phyloP scores from a whole-genome alignment of 176 grass and related monocot genomes.

The Oryza rufipogon region DNA sequence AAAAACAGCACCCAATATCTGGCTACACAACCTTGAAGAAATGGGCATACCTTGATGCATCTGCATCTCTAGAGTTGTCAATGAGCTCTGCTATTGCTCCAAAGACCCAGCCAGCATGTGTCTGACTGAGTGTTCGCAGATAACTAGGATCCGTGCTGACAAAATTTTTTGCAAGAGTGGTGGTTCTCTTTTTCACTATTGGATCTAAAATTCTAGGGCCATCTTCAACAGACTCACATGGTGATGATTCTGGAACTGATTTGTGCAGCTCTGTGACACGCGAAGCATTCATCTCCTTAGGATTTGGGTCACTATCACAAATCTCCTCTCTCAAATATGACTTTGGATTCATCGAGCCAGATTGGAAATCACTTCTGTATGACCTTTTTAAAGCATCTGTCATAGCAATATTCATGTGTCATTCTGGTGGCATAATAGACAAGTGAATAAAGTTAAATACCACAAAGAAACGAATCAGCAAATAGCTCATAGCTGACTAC shows the following conservation, averaged over 20 bases:
- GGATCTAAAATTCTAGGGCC: constrained; percentile 39
- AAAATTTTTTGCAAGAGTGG: constrained; percentile 58
- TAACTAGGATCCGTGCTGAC: constrained; percentile 75
- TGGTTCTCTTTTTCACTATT: constrained; percentile 21
- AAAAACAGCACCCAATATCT: neutral
- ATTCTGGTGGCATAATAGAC: constrained; percentile 26
- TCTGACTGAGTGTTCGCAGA: constrained; percentile 80
- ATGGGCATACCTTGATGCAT: constrained; percentile 63
- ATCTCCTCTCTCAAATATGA: constrained; percentile 48
- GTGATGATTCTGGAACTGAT: constrained; percentile 39
- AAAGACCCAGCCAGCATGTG: constrained; percentile 90
- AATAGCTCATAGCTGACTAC: constrained; percentile 13
- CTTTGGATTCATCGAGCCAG: constrained; percentile 16
- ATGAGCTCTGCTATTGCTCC: constrained; percentile 91
- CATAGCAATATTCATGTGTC: constrained; percentile 3
- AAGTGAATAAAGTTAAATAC: constrained; percentile 20
- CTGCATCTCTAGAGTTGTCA: constrained; percentile 90
- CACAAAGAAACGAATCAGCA: constrained; percentile 12
- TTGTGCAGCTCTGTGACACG: neutral
- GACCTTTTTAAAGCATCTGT: constrained; percentile 5
- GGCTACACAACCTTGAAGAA: constrained; percentile 25
- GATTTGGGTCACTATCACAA: constrained; percentile 49
- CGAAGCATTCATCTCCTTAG: constrained; percentile 36
- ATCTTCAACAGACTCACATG: constrained; percentile 53
- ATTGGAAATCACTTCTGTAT: constrained; percentile 8